Evolutionary conservation across 2,329 filamentous ascomycete species (phyloP), one percentile per base, ranked within the genome.

Genomic region (Claviceps sp.): DNA sequence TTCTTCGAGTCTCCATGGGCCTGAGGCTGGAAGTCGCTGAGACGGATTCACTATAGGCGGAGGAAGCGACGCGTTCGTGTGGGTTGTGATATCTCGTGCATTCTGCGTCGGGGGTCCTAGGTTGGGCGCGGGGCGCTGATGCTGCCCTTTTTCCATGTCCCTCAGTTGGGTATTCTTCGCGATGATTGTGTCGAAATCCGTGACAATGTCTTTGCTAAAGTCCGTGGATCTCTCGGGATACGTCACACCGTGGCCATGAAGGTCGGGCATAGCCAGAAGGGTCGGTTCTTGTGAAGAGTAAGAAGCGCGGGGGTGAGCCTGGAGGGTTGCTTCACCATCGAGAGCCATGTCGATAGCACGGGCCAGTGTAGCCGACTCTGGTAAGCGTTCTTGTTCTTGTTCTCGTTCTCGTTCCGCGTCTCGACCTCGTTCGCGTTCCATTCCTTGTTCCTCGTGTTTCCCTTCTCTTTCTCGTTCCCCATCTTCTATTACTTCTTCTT

Each of bases 1-100:
- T 62, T 79, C 76, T 55, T 79, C 70, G 5, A 77, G 62, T 48
- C 72, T 76, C 77, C 77, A 81, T 18, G 67, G 67, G 0, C 70
- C 72, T n/a, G 66, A 63, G 1, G 69, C 70, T 26, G 70, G 69
- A 3, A 74, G 64, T 30, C 60, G 67, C 37, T 71, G 68, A 7
- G 71, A 62, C 9, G 70, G 67, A 42, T 71, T 72, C 34, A 49
- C 14, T 50, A 44, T 42, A 9, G 22, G 46, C 22, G 37, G 45
- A 41, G n/a, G 6, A 30, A 26, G 1, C 18, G 37, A 37, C 5
- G n/a, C 43, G n/a, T 22, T 16, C 13, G 8, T 20, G 8, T 20
- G 36, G 18, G 8, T 8, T 7, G 13, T 18, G 7, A 11, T 16
- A 9, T 34, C 36, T 26, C 20, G 41, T 9, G 4, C n/a, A 8